phyloP scores from a whole-genome alignment of 257 asterid genomes.

The Scutellaria baicalensis region DNA sequence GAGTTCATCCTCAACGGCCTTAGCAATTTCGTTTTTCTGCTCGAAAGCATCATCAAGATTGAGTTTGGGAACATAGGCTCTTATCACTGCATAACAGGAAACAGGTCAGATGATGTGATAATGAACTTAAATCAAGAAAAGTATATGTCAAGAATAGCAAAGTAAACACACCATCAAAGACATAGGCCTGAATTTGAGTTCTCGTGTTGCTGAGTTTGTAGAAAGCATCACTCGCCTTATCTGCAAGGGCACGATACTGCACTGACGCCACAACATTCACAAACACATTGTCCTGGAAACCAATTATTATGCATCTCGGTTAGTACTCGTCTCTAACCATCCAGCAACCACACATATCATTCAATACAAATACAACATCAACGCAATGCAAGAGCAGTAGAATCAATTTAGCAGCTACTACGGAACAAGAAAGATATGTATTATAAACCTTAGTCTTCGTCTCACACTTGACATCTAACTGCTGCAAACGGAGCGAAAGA shows the following conservation, averaged over 20 bases:
- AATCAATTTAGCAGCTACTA: too few relatives aligned
- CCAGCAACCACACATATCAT: too few relatives aligned
- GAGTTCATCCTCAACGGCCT: conserved; percentile 75
- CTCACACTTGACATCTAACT: conserved; percentile 67
- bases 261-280: conserved; percentile 81
- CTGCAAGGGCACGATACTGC: conserved; percentile 69
- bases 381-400: not conserved
- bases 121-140: not conserved
- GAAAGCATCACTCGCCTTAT: conserved; percentile 73
- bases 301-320: not conserved
- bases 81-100: conserved; percentile 40
- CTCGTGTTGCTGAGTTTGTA: conserved; percentile 80
- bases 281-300: conserved; percentile 68
- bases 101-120: not conserved
- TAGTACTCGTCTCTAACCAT: not conserved
- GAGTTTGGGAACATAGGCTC: conserved; percentile 82
- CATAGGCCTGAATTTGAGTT: conserved; percentile 80
- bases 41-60: conserved; percentile 64
- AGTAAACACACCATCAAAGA: conserved; percentile 56
- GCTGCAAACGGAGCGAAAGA: conserved; percentile 74
- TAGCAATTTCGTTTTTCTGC: conserved; percentile 83
- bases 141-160: not conserved
- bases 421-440: too few relatives aligned
- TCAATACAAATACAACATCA: not conserved
- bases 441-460: conserved; percentile 80